These are phyloP conservation scores for Aspergillus hancockii DNA, from an alignment of 495 filamentous ascomycete species.

Conservation along the genomic window DNA sequence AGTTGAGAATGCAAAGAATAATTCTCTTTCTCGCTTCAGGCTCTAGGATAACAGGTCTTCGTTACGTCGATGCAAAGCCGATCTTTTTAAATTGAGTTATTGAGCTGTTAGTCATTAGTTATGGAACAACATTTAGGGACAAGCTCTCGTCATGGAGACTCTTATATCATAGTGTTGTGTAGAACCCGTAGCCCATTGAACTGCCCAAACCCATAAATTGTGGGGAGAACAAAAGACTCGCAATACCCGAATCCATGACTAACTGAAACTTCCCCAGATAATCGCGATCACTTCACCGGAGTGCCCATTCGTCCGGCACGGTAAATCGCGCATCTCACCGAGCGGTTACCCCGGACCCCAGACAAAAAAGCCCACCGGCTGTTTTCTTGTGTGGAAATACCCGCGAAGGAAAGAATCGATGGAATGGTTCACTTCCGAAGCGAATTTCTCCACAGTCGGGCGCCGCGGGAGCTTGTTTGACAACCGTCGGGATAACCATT, in stretches of 20 bases:
- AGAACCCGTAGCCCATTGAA: too few relatives aligned
- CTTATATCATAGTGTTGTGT: too few relatives aligned
- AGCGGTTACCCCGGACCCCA: constrained; percentile 1
- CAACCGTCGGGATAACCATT: neutral
- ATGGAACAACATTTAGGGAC: too few relatives aligned
- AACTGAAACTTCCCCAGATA: neutral
- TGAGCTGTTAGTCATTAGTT: too few relatives aligned
- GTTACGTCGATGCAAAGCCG: too few relatives aligned
- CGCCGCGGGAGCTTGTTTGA: neutral
- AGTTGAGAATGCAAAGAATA: too few relatives aligned
- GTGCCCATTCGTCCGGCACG: neutral
- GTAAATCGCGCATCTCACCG: neutral
- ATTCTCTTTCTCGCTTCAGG: too few relatives aligned
- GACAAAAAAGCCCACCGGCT: neutral
- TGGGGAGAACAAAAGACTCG: neutral
- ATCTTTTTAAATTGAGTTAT: too few relatives aligned
- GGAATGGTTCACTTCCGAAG: neutral
- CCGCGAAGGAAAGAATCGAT: neutral
- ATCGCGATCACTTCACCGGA: neutral
- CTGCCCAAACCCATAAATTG: too few relatives aligned
- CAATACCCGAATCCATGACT: neutral
- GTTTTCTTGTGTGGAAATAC: neutral
- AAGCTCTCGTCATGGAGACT: too few relatives aligned
- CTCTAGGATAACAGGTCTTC: too few relatives aligned
- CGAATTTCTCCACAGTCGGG: neutral